Evolutionary conservation across 2,329 filamentous ascomycete genomes (phyloP).

Genomic region (Trichoderma sp.): DNA sequence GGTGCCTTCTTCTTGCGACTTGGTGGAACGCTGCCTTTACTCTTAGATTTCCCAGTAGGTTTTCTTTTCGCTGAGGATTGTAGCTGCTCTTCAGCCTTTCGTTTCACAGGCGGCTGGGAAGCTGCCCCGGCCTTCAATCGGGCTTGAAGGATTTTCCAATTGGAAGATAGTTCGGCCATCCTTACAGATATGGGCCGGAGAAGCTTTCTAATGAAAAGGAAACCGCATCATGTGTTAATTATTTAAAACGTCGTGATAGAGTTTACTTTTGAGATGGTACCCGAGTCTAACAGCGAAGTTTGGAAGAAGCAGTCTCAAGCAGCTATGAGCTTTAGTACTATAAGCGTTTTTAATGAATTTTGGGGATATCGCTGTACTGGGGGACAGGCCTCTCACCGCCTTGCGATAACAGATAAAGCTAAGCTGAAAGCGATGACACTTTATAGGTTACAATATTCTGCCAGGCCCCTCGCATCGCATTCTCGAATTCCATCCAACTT

Average conservation of each 20-base stretch:
- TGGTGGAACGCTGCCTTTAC: conserved; percentile 14
- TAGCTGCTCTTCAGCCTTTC: conserved; percentile 42
- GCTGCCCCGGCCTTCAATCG: conserved; percentile 53
- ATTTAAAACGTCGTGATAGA: neutral
- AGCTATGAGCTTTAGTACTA: neutral
- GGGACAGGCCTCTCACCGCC: conserved; percentile 11
- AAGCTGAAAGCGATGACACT: conserved; percentile 1
- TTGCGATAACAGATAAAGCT: neutral
- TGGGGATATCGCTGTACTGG: neutral
- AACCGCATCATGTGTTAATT: neutral
- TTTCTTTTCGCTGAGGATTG: conserved; percentile 38
- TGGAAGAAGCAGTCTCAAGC: neutral
- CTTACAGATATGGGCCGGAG: neutral
- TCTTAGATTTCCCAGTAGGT: conserved; percentile 17
- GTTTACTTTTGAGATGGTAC: too few relatives aligned
- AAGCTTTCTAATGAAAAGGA: neutral
- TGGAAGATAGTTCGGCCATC: conserved; percentile 60
- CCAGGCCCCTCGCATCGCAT: conserved; percentile 9
- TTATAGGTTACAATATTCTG: conserved; percentile 19
- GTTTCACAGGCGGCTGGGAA: conserved; percentile 44
- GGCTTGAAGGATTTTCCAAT: conserved; percentile 78
- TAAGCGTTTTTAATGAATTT: neutral
- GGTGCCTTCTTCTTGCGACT: conserved; percentile 17
- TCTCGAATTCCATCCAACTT: neutral
- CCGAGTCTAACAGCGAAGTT: neutral